Conservation (phyloP, 164 flowering plant species). For the Vitis riparia region DNA sequence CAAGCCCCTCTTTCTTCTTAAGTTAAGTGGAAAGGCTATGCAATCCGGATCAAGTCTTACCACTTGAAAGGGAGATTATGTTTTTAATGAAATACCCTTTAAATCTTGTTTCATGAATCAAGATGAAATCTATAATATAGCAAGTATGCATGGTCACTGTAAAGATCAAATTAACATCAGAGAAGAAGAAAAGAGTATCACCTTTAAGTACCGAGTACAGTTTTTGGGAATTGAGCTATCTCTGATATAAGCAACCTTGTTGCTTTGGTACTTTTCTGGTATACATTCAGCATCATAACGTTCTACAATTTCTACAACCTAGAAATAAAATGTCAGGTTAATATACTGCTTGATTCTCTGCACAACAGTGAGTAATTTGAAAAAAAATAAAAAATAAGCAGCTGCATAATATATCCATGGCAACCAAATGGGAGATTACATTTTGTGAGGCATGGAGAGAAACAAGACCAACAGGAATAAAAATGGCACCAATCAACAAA, state of each 20-base stretch:
- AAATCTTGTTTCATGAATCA: no score
- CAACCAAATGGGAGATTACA: slow-evolving; percentile 37
- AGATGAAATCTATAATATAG: background rate
- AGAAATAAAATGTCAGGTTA: slow-evolving; percentile 10
- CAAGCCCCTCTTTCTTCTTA: no score
- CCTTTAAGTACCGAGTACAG: slow-evolving; percentile 62
- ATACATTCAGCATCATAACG: slow-evolving; percentile 77
- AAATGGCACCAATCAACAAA: slow-evolving; percentile 52
- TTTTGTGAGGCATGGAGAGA: slow-evolving; percentile 58
- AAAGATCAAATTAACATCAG: background rate
- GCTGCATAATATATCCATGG: slow-evolving; percentile 1
- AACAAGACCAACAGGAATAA: slow-evolving; percentile 69
- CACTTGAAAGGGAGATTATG: no score
- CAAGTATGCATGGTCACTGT: background rate
- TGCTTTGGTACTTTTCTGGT: slow-evolving; percentile 45
- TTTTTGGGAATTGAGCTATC: slow-evolving; percentile 58
- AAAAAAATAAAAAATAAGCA: background rate
- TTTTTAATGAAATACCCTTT: no score
- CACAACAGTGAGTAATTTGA: background rate
- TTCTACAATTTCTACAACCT: slow-evolving; percentile 82
- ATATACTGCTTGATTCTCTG: background rate
- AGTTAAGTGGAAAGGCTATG: no score
- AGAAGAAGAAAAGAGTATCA: slow-evolving; percentile 16
- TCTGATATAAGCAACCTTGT: slow-evolving; percentile 65
- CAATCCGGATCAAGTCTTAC: no score